Conservation (phyloP, 2,329 filamentous ascomycete genomes). For the Capronia americana region DNA sequence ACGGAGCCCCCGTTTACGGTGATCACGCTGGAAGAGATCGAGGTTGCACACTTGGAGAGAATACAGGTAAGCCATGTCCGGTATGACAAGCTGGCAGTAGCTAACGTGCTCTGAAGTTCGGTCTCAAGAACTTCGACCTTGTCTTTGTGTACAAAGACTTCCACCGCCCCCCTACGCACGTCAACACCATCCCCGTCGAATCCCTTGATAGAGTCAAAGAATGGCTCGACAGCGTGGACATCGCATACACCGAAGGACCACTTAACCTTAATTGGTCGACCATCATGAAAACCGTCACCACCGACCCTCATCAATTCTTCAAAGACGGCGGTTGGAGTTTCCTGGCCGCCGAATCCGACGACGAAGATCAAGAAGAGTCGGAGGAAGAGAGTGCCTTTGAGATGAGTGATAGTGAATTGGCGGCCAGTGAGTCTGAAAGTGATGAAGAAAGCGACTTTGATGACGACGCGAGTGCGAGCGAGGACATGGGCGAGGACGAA, state of each 20-base stretch:
- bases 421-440: constrained; percentile 69
- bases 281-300: constrained; percentile 98
- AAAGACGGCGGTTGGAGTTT: constrained; percentile 95
- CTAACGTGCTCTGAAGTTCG: constrained; percentile 67
- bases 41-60: constrained; percentile 93
- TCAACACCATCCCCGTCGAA: constrained; percentile 98
- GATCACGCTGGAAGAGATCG: constrained; percentile 91
- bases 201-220: constrained; percentile 95
- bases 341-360: constrained; percentile 84
- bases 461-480: constrained; percentile 77
- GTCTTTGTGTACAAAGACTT: constrained; percentile 99
- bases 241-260: constrained; percentile 90
- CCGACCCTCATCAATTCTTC: constrained; percentile 94
- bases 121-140: constrained; percentile 97
- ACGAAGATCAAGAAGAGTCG: constrained; percentile 75
- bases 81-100: constrained; percentile 5
- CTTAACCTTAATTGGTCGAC: constrained; percentile 98
- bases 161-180: constrained; percentile 83
- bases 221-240: constrained; percentile 94
- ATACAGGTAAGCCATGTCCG: constrained; percentile 62
- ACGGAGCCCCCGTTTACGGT: constrained; percentile 98
- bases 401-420: constrained; percentile 82
- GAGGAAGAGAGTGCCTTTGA: constrained; percentile 93
- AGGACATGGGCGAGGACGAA: constrained; percentile 57
- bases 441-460: constrained; percentile 95